Evolutionary conservation across 495 filamentous ascomycete genomes (phyloP).

Genomic region (Lasiosphaeria ovina): DNA sequence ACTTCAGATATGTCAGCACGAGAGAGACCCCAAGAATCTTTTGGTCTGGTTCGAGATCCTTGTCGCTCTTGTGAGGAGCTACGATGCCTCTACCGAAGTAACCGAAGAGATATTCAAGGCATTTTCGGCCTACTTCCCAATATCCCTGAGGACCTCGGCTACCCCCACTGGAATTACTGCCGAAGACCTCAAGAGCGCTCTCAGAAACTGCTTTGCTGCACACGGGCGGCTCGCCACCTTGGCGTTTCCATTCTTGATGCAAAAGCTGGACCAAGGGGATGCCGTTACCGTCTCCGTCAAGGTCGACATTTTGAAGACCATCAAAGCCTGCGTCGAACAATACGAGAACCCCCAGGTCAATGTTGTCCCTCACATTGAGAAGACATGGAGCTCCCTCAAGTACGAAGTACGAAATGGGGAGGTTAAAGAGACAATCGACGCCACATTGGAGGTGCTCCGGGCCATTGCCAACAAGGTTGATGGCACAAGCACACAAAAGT

Average conservation of each 20-base stretch:
- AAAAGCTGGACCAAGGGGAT: slow-evolving; percentile 51
- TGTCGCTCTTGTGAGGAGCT: slow-evolving; percentile 36
- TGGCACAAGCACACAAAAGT: slow-evolving; percentile 31
- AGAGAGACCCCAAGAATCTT: slow-evolving; percentile 50
- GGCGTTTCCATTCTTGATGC: slow-evolving; percentile 45
- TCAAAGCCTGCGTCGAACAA: slow-evolving; percentile 43
- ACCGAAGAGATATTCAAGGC: slow-evolving; percentile 44
- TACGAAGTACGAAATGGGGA: slow-evolving; percentile 59
- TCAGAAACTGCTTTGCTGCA: slow-evolving; percentile 48
- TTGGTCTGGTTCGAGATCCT: slow-evolving; percentile 49
- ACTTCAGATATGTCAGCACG: slow-evolving; percentile 43
- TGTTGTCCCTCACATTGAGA: slow-evolving; percentile 40
- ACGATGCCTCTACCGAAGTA: slow-evolving; percentile 40
- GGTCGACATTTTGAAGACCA: slow-evolving; percentile 50
- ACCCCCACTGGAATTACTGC: slow-evolving; percentile 43
- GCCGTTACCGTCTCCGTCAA: slow-evolving; percentile 51
- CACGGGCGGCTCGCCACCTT: slow-evolving; percentile 38
- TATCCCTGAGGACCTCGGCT: slow-evolving; percentile 45
- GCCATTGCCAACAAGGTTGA: slow-evolving; percentile 41
- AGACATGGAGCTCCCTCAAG: slow-evolving; percentile 54
- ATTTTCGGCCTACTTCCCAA: slow-evolving; percentile 53
- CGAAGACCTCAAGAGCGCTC: slow-evolving; percentile 46
- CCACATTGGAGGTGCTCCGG: slow-evolving; percentile 45
- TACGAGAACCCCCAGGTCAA: slow-evolving; percentile 42
- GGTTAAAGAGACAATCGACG: slow-evolving; percentile 48